Evolutionary conservation across 106 monocot genomes (phyloP), one percentile per base, ranked within the genome.

Genomic region (Allium fistulosum): DNA sequence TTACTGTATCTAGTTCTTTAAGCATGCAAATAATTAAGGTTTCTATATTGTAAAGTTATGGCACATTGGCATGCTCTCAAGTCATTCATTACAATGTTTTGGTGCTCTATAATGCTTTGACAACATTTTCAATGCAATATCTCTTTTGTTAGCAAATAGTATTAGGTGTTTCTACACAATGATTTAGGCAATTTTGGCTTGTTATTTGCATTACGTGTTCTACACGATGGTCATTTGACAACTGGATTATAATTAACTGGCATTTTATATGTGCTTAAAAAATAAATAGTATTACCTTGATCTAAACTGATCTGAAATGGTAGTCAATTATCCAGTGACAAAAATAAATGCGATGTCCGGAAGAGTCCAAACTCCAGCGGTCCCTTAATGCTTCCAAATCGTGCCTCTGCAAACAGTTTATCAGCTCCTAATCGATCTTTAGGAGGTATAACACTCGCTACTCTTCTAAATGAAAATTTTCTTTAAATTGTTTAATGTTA

Each of bases 381-480:
- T 56, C 96, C 96, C 60, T 71, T 97, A 68, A 83, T 90, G 81
- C 92, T 97, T 72, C 92, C 96, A 61, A 97, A 66, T 67, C 88
- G 88, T 78, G 88, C 96, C 59, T 97, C 92, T 72, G 84, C 86
- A 53, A 97, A 97, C 72, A 92, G 92, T 79, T 78, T 92, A 52
- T 97, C 96, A 65, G 88, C 96, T 79, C 96, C 96, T 62, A 75
- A 86, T 37, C 80, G 85, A 71, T 85, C 85, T 71, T 84, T 84
- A 49, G 80, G 83, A 81, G 92, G 92, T 93, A 76, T 68, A 4
- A 62, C 37, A 58, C 18, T 22, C 22, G 22, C 22, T 22, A 22
- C 22, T 22, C 45, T 27, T 51, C 2, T 48, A 48, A 14, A 28
- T 16, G 15, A 48, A 16, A 11, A 15, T 37, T 2, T 61, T 37